Evolutionary conservation across 2,329 filamentous ascomycete species (phyloP).

Genomic region (Aspergillus texensis): DNA sequence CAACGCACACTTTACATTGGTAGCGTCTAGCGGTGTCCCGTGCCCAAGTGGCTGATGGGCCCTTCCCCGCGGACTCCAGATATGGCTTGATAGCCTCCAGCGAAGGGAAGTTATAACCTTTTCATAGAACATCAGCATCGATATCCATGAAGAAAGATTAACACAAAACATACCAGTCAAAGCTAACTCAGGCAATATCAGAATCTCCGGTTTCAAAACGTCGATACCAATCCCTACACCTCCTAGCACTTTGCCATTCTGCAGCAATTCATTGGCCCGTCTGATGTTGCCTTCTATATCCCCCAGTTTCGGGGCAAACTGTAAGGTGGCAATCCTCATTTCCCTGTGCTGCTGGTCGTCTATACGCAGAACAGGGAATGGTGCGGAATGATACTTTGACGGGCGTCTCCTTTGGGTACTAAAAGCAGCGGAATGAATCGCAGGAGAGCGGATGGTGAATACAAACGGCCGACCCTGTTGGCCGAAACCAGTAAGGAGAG

Average conservation of each 20-base stretch:
- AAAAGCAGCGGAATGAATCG: not conserved
- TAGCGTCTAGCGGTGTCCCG: slow-evolving; percentile 56
- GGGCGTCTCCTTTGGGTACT: not conserved
- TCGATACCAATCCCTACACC: slow-evolving; percentile 22
- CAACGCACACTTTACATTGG: slow-evolving; percentile 63
- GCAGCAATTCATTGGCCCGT: slow-evolving; percentile 47
- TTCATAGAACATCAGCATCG: not conserved
- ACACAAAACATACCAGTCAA: slow-evolving; percentile 54
- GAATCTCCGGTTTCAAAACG: slow-evolving; percentile 51
- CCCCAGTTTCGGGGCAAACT: slow-evolving; percentile 48
- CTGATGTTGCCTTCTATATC: slow-evolving; percentile 50
- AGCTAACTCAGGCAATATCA: slow-evolving; percentile 65
- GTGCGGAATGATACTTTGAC: not conserved
- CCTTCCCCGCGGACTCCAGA: slow-evolving; percentile 60
- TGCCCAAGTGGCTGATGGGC: slow-evolving; percentile 62
- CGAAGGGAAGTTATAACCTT: slow-evolving; percentile 66
- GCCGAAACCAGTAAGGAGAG: not conserved
- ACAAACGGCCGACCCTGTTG: not conserved
- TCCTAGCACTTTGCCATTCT: slow-evolving; percentile 31
- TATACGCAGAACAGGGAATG: not conserved
- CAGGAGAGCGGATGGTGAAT: not conserved
- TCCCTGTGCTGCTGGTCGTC: slow-evolving; percentile 13
- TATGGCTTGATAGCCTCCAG: slow-evolving; percentile 59
- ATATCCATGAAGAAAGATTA: not conserved
- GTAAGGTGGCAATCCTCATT: slow-evolving; percentile 53